A percentile compares a stretch with the other conserved stretches of the same genome.
phyloP scores from a whole-genome alignment of 1,139 yeast genomes.

The Lodderomyces metapsilosis region DNA sequence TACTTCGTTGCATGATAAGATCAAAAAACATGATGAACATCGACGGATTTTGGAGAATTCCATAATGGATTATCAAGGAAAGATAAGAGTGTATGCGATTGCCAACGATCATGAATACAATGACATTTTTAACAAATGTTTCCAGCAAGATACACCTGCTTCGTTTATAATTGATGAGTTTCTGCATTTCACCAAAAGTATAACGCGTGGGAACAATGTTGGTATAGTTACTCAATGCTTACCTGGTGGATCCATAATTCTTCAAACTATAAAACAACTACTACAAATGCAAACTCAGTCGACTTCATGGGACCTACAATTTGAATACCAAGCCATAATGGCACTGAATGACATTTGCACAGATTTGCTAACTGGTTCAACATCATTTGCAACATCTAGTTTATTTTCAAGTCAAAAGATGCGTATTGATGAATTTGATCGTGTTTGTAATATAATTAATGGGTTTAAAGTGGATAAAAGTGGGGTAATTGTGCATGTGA shows the following conservation, averaged over 20 bases:
- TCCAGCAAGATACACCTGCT: slow-evolving; percentile 12
- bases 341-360: neutral
- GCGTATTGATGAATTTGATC: slow-evolving; percentile 15
- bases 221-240: slow-evolving; percentile 17
- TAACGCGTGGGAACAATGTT: slow-evolving; percentile 19
- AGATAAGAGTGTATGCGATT: slow-evolving; percentile 32
- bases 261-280: slow-evolving; percentile 2
- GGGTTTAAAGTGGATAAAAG: neutral
- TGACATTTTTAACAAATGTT: slow-evolving; percentile 21
- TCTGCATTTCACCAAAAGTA: slow-evolving; percentile 18
- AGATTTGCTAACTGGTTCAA: slow-evolving; percentile 9
- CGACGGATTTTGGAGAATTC: slow-evolving; percentile 50
- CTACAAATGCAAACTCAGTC: neutral
- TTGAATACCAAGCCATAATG: slow-evolving; percentile 10
- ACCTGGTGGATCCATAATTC: slow-evolving; percentile 7
- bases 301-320: slow-evolving; percentile 5
- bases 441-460: slow-evolving; percentile 3
- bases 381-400: slow-evolving; percentile 8
- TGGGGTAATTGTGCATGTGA: slow-evolving; percentile 5
- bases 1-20: slow-evolving; percentile 16
- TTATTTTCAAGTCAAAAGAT: slow-evolving; percentile 20
- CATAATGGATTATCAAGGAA: slow-evolving; percentile 47
- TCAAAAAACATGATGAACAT: slow-evolving; percentile 24
- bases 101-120: slow-evolving; percentile 3
- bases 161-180: slow-evolving; percentile 21